Evolutionary conservation across 441 rosid species (phyloP).

Genomic region (Rhodomyrtus psidioides): DNA sequence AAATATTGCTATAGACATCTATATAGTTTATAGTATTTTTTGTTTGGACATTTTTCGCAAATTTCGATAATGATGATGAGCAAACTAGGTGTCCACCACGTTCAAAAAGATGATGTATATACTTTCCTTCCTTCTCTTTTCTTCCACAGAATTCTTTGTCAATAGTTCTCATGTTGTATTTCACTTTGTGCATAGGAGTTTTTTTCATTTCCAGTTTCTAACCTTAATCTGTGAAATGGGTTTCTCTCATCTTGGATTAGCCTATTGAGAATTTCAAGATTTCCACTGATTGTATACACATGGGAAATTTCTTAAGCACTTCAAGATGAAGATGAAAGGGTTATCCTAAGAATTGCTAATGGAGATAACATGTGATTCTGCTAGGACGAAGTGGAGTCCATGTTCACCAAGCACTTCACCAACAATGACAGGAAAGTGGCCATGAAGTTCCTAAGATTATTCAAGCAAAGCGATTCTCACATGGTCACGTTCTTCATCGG

Average conservation of each 20-base stretch:
- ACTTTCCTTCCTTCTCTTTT: no score
- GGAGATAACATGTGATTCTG: background rate
- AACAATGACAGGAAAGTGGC: constrained; percentile 92
- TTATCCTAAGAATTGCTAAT: background rate
- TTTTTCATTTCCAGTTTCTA: no score
- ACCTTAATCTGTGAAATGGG: no score
- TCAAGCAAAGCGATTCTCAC: constrained; percentile 81
- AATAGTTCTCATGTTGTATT: no score
- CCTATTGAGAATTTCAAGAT: no score
- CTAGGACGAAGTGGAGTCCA: constrained; percentile 97
- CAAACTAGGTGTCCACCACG: background rate
- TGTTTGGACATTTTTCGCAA: background rate
- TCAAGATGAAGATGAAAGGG: background rate
- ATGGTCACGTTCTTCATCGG: constrained; percentile 97
- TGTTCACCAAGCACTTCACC: constrained; percentile 90
- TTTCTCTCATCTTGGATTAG: no score
- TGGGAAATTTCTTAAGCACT: no score
- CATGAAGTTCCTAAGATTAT: constrained; percentile 94
- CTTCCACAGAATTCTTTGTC: no score
- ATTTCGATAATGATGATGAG: background rate
- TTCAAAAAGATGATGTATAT: background rate
- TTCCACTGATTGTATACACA: no score
- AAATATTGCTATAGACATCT: background rate
- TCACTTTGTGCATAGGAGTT: no score
- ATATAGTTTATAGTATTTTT: background rate